A percentile compares a stretch with the other conserved stretches of the same genome.
Conservation (phyloP, 371 early-diverging fungal species). For the Mycotypha africana region DNA sequence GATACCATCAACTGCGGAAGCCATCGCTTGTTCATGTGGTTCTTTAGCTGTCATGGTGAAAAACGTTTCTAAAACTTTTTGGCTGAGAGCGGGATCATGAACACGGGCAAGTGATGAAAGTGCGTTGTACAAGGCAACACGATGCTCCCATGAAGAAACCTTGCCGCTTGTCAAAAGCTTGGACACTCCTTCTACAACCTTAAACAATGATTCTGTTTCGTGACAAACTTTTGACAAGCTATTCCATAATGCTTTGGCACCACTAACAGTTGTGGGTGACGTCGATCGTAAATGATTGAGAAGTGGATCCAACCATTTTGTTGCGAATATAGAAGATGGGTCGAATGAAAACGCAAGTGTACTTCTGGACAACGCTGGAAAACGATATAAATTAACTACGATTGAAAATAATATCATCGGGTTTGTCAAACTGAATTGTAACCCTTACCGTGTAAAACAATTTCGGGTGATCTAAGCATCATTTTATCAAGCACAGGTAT, state of each 20-base stretch:
- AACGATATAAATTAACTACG: not conserved
- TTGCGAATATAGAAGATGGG: constrained; percentile 53
- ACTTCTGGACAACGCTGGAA: constrained; percentile 43
- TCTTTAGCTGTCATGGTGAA: constrained; percentile 72
- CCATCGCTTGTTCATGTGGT: constrained; percentile 66
- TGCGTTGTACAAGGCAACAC: constrained; percentile 52
- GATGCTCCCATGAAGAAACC: constrained; percentile 61
- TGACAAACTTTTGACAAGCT: constrained; percentile 44
- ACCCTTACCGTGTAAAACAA: constrained; percentile 58
- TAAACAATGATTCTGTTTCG: constrained; percentile 44
- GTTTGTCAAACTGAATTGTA: not conserved
- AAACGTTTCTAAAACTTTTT: constrained; percentile 56
- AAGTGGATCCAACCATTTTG: constrained; percentile 62
- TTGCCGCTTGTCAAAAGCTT: constrained; percentile 55
- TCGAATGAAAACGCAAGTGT: constrained; percentile 57
- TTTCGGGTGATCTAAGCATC: constrained; percentile 85
- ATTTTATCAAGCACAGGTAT: constrained; percentile 65
- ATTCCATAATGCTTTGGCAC: constrained; percentile 53
- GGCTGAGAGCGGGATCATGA: constrained; percentile 49
- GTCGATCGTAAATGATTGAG: constrained; percentile 66
- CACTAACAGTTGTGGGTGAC: constrained; percentile 51
- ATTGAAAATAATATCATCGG: not conserved
- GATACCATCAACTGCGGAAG: constrained; percentile 58
- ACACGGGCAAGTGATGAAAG: constrained; percentile 46
- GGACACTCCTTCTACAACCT: constrained; percentile 56